Base-by-base conservation (phyloP, 2,329 filamentous ascomycete genomes). In the Aureobasidium sp. region DNA sequence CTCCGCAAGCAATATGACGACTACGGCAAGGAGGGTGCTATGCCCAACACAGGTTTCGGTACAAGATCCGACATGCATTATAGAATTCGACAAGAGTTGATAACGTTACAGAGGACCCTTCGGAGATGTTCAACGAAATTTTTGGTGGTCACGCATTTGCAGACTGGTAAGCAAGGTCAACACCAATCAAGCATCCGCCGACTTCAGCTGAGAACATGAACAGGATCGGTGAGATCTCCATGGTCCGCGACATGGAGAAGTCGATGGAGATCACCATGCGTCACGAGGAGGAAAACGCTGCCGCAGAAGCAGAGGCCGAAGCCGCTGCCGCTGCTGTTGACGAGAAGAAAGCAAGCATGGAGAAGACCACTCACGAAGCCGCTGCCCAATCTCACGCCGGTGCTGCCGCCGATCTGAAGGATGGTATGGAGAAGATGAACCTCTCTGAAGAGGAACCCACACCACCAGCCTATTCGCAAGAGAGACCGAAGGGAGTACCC, bases 191-290 rank as follows among this genome's bases (percentile, higher is more conserved):
- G 1, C 29, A 32, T 13, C 53, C 44, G 23, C 23, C 4, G 27
- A 26, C 17, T 26, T 26, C n/a, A 8, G 29, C 55, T 59, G 15
- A 59, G 12, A 59, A 3, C 13, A 26, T 52, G 64, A 44, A 67
- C 62, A 66, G 71, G 82, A 97, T 99, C 71, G 94, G 94, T 68
- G 94, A 99, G 81, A 96, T 99, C 69, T 94, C 90, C 56, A 85
- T 99, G 63, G 97, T 99, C 90, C 97, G 97, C 79, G 94, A 99
- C 72, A 82, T 99, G 61, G 97, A 93, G 20, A 91, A 91, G 71
- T 96, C 92, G 48, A 97, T 99, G 93, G 94, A 99, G 71, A 97
- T 99, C 68, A 92, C 91, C 23, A 93, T 91, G 86, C 82, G 89
- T 62, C 86, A 87, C 64, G 85, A 86, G 74, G 90, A 91, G 69